A percentile compares a stretch with the other conserved stretches of the same genome.
Evolutionary conservation across 1,284 basidiomycete genomes (phyloP).

Genomic region (Fomitopsis betulina): DNA sequence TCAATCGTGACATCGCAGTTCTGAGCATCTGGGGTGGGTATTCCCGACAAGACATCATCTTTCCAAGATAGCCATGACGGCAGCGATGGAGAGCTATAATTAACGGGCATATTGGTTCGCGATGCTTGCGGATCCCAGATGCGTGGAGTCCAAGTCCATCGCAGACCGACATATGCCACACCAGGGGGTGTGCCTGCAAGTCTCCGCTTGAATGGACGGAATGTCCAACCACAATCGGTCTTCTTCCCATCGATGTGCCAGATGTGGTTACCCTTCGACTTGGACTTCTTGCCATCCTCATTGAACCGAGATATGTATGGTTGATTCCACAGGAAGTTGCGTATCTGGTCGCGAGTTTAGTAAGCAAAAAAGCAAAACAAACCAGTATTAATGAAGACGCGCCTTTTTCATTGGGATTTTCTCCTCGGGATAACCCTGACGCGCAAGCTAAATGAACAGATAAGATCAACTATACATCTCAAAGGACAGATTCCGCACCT

Average conservation of each 20-base stretch:
- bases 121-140: conserved; percentile 97
- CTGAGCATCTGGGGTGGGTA: conserved; percentile 67
- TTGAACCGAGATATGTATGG: conserved; percentile 97
- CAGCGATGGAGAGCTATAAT: conserved; percentile 75
- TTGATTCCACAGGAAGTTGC: conserved; percentile 94
- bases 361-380: background rate
- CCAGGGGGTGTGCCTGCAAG: conserved; percentile 79
- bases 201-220: conserved; percentile 87
- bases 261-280: conserved; percentile 99
- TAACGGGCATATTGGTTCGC: conserved; percentile 73
- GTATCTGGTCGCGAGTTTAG: conserved; percentile 59
- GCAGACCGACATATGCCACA: conserved; percentile 80
- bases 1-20: conserved; percentile 67
- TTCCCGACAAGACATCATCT: conserved; percentile 70
- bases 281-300: conserved; percentile 98
- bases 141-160: conserved; percentile 90
- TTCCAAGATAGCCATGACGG: conserved; percentile 90
- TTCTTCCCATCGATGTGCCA: conserved; percentile 99
- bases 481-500: conserved; percentile 49
- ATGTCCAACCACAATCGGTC: conserved; percentile 80
- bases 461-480: conserved; percentile 1
- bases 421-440: conserved; percentile 78
- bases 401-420: conserved; percentile 90
- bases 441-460: conserved; percentile 53
- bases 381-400: conserved; percentile 17